A percentile compares a stretch with the other conserved stretches of the same genome.
Evolutionary conservation across 1,284 basidiomycete species (phyloP).

Genomic region (Pseudozyma pruni): DNA sequence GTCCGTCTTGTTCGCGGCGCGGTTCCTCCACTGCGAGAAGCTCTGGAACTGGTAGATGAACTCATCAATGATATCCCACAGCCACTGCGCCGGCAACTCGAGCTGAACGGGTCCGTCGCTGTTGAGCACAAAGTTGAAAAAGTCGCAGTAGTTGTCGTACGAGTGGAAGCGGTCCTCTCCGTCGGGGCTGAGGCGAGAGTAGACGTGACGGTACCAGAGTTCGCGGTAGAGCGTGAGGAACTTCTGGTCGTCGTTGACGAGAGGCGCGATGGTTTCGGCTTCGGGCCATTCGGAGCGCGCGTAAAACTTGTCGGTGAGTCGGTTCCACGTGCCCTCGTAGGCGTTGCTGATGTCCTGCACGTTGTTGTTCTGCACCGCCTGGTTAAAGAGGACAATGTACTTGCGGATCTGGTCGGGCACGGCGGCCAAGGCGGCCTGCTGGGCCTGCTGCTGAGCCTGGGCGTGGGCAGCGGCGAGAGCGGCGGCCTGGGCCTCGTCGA

Average conservation of each 20-base stretch:
- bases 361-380: constrained; percentile 63
- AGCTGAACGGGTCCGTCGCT: constrained; percentile 91
- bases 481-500: constrained; percentile 49
- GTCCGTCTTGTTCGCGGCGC: constrained; percentile 84
- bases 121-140: constrained; percentile 92
- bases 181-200: constrained; percentile 92
- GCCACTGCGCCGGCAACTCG: constrained; percentile 94
- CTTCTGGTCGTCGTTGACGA: constrained; percentile 73
- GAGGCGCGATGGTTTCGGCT: constrained; percentile 90
- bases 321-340: constrained; percentile 96
- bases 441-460: constrained; percentile 59
- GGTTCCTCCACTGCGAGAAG: constrained; percentile 83
- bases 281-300: constrained; percentile 95
- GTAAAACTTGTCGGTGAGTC: constrained; percentile 94
- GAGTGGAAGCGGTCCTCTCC: constrained; percentile 98
- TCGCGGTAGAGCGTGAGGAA: constrained; percentile 97
- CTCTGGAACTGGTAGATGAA: constrained; percentile 99
- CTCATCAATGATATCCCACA: constrained; percentile 99
- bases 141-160: constrained; percentile 97
- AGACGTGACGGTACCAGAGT: constrained; percentile 89
- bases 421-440: constrained; percentile 59
- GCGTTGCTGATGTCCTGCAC: constrained; percentile 81
- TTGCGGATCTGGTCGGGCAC: constrained; percentile 66
- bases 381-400: constrained; percentile 66
- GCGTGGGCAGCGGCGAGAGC: constrained; percentile 56